Base-by-base conservation (phyloP, 1,139 yeast species). In the Petasospora fabianii region DNA sequence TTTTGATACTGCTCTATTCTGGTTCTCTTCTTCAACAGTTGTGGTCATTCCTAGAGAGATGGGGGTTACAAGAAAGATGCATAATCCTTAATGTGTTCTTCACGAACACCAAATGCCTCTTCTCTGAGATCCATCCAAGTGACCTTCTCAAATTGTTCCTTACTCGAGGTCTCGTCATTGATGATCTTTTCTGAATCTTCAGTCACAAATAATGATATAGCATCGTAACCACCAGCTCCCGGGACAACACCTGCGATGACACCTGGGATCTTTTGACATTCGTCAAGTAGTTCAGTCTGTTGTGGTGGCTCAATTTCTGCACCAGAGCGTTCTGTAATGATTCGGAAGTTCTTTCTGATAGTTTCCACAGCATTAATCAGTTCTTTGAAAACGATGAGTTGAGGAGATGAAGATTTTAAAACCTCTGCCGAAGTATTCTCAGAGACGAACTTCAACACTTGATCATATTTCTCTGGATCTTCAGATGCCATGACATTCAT, bases 201-300 rank as follows among this genome's bases (percentile, higher is more conserved):
- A 4, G 75, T 64, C 4, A 83, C 82, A 24, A 92, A 62, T 22
- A 90, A 56, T 44, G 95, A 75, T 28, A 92, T 76, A 1, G 98
- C 98, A 65, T 92, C 98, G 58, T 78, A 84, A 0, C 98, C 98
- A 17, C 98, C 98, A 0, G 98, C 98, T 2, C 98, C 98, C 0
- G 98, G 98, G 4, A 92, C 96, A 24, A 92, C 94, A 10, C 96
- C 97, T 0, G 96, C 95, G 17, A 90, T 55, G 30, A 88, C 94
- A 11, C 98, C 98, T 0, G 68, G 67, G 15, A 84, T 49, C 18
- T 53, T 43, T 16, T 60, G 51, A 49, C 94, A 83, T 14, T 65
- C 61, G 54, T 92, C 80, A n/a, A 94, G 64, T 8, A 92, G 65
- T 5, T 50, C 43, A 0, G 96, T 85, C 62, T 94, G 98, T 17